Conservation (phyloP, 768 basidiomycete species). For the Pleurotus citrinopileatus region DNA sequence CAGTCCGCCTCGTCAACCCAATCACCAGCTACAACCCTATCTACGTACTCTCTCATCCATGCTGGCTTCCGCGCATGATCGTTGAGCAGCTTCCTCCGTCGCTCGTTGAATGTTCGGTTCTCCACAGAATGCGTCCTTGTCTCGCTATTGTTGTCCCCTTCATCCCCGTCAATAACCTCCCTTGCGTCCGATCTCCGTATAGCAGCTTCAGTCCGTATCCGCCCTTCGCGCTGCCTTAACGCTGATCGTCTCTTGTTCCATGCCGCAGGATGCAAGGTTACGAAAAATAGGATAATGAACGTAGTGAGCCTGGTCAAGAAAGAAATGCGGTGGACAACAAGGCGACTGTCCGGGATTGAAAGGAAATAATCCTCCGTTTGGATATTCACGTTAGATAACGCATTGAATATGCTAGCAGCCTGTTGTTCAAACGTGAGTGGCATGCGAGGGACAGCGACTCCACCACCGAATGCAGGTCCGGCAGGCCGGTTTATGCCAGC, state of each 20-base stretch:
- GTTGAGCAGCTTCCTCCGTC: conserved; percentile 41
- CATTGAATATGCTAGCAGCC: conserved; percentile 38
- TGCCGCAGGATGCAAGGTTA: conserved; percentile 70
- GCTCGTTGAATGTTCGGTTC: conserved; percentile 28
- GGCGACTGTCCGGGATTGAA: conserved; percentile 21
- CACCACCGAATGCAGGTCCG: conserved; percentile 1
- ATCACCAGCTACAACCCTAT: conserved; percentile 59
- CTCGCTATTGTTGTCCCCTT: conserved; percentile 24
- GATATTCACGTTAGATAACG: conserved; percentile 56
- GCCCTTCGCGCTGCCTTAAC: conserved; percentile 62
- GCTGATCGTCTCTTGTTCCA: conserved; percentile 65
- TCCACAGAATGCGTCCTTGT: conserved; percentile 24
- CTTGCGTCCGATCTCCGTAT: conserved; percentile 29
- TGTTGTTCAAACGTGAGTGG: conserved; percentile 21
- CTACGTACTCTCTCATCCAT: conserved; percentile 67
- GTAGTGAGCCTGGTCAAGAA: conserved; percentile 47
- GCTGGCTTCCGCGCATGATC: conserved; percentile 49
- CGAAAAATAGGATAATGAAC: conserved; percentile 54
- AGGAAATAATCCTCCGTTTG: conserved; percentile 52
- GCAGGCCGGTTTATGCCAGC: conserved; percentile 3
- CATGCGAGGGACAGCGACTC: conserved; percentile 14
- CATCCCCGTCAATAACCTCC: conserved; percentile 18
- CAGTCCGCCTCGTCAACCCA: conserved; percentile 67
- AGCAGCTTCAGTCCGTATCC: conserved; percentile 63
- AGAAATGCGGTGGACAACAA: conserved; percentile 35